Evolutionary conservation across 768 basidiomycete genomes (phyloP), one percentile per base, ranked within the genome.

Genomic region (Naematelia aurantialba): DNA sequence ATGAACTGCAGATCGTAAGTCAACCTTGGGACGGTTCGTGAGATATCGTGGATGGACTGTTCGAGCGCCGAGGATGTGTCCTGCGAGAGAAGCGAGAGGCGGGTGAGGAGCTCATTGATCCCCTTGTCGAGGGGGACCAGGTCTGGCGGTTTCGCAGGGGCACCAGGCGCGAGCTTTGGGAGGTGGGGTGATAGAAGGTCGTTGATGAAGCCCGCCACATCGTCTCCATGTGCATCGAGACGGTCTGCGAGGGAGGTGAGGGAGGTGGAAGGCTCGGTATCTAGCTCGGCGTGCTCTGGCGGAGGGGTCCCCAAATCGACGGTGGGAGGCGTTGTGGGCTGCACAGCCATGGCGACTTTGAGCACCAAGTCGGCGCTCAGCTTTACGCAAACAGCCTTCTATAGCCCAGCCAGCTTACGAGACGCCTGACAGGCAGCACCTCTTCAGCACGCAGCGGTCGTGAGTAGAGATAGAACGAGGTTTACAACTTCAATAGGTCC

Each of bases 1-100:
- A 97, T 93, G 80, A 96, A 96, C 74, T 98, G 93, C 31, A 99
- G 81, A 78, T 98, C 96, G 75, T 96, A 98, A 1, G 89, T 85
- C 47, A 99, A 82, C 39, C 96, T 84, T 12, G 96, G 91, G 21
- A 97, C 86, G 3, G 87, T 84, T 50, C 92, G 85, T 1, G 93
- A 91, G 45, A 97, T 89, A 73, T 97, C 92, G 71, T 91, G 87
- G 59, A 99, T 92, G 47, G 85, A 84, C 61, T 86, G 85, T 75
- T 97, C 96, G 56, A 97, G 83, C 53, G 87, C 81, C 11, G 86
- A 79, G 2, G 91, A 89, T 0, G 92, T 93, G 67, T 97, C 93
- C 71, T 91, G 87, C 45, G 85, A 85, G 31, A 90, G 86, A 39
- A 92, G 83, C 61, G 94, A 91, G 24, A 96, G 83, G n/a, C 84